These are phyloP conservation scores for Scutellaria barbata DNA, from an alignment of 257 asterid species.

Conservation along the genomic window DNA sequence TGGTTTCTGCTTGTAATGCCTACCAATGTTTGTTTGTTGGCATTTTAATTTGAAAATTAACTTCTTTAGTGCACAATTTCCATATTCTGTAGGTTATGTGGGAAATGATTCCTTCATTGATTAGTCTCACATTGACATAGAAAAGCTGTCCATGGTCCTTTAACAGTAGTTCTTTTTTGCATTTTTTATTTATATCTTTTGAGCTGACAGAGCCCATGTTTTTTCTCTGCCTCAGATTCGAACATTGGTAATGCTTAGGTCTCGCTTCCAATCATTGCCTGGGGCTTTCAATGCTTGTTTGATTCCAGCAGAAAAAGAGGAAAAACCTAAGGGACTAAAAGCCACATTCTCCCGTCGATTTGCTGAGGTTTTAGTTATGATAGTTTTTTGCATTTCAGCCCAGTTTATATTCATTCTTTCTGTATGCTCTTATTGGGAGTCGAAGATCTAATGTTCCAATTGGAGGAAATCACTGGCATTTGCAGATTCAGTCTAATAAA, in stretches of 20 bases:
- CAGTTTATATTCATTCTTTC: background rate
- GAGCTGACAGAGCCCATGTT: slow-evolving; percentile 36
- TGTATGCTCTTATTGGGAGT: slow-evolving; percentile 24
- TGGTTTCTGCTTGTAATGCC: background rate
- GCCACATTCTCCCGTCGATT: slow-evolving; percentile 79
- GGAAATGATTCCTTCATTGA: slow-evolving; percentile 1
- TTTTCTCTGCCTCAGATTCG: slow-evolving; percentile 69
- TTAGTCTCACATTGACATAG: slow-evolving; percentile 22
- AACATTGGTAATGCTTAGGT: slow-evolving; percentile 90
- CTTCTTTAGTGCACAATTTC: background rate
- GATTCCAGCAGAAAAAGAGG: slow-evolving; percentile 74
- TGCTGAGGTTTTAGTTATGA: slow-evolving; percentile 58
- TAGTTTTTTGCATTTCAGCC: slow-evolving; percentile 16
- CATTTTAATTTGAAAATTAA: background rate
- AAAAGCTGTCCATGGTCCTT: slow-evolving; percentile 1
- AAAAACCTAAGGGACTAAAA: slow-evolving; percentile 73
- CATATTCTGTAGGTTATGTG: slow-evolving; percentile 11
- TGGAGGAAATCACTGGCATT: slow-evolving; percentile 33
- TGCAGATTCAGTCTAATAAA: slow-evolving; percentile 75
- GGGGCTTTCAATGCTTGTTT: slow-evolving; percentile 87
- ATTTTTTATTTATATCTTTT: background rate
- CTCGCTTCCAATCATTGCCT: slow-evolving; percentile 87
- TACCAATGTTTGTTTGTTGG: background rate
- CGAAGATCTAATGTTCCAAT: slow-evolving; percentile 26
- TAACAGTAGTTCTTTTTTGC: background rate